Conservation (phyloP, 345 rosid species). For the Lepidium aucheri region DNA sequence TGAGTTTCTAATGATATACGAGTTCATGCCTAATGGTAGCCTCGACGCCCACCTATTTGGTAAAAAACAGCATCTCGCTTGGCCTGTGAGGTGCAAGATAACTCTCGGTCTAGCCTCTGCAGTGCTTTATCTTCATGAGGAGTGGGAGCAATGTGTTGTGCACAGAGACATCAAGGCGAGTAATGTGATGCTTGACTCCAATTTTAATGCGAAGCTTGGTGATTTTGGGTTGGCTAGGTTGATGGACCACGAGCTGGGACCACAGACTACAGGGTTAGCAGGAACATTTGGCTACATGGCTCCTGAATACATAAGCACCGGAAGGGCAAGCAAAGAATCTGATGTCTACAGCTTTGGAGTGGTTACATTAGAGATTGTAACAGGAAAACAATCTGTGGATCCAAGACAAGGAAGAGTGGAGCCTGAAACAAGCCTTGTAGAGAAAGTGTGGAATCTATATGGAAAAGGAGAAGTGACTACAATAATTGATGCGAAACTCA, state of each 20-base stretch:
- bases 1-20: conserved; percentile 25
- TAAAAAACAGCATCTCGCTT: conserved; percentile 24
- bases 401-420: conserved; percentile 4
- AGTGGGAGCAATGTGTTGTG: conserved; percentile 56
- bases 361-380: conserved; percentile 34
- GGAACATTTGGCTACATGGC: conserved; percentile 52
- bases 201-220: conserved; percentile 50
- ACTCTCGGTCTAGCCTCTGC: conserved; percentile 45
- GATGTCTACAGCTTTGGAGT: conserved; percentile 35
- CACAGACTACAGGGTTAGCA: conserved; percentile 39
- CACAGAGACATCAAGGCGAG: conserved; percentile 60
- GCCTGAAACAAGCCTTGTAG: conserved; percentile 32
- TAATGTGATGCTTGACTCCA: conserved; percentile 53
- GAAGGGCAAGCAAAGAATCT: conserved; percentile 44
- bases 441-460: conserved; percentile 46
- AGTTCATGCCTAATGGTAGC: too few species aligned
- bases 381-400: conserved; percentile 33
- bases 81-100: conserved; percentile 40
- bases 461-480: conserved; percentile 22
- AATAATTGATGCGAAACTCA: conserved; percentile 34
- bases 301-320: conserved; percentile 42
- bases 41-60: conserved; percentile 24
- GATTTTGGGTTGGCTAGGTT: conserved; percentile 59
- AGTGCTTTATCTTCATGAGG: conserved; percentile 52
- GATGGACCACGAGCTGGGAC: conserved; percentile 40